Percentiles rank a stretch among this genome's conserved stretches.
Conservation (phyloP, 1,284 basidiomycete genomes). For the Cystobasidiaceae sp. region DNA sequence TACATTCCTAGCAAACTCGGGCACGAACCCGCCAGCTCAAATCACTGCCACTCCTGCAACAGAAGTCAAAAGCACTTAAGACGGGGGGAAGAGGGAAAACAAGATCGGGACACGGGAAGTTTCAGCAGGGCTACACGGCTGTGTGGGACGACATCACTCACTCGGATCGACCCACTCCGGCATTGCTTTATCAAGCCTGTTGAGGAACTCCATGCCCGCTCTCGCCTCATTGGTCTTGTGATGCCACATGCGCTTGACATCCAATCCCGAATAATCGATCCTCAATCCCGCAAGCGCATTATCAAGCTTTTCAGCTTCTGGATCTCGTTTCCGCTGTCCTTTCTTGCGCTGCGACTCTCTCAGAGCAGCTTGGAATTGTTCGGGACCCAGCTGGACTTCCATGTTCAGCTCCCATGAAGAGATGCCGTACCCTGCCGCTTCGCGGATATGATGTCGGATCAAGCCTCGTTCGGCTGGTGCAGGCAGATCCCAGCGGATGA, state of each 20-base stretch:
- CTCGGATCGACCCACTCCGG: constrained; percentile 39
- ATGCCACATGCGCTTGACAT: constrained; percentile 41
- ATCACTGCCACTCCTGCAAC: constrained; percentile 38
- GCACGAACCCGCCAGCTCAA: constrained; percentile 3
- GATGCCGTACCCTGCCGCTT: constrained; percentile 72
- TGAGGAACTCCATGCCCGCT: constrained; percentile 40
- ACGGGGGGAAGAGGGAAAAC: too few relatives aligned
- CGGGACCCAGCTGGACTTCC: constrained; percentile 56
- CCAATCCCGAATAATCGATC: constrained; percentile 68
- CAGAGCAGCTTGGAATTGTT: constrained; percentile 39
- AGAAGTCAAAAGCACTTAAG: constrained; percentile 38
- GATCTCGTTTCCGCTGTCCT: constrained; percentile 32
- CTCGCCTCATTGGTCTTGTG: constrained; percentile 3
- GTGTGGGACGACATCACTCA: neutral
- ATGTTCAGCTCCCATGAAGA: constrained; percentile 68
- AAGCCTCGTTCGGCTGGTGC: constrained; percentile 58
- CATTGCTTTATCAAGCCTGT: constrained; percentile 33
- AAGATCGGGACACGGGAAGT: too few relatives aligned
- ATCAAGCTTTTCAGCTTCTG: constrained; percentile 43
- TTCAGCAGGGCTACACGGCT: neutral
- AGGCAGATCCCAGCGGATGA: constrained; percentile 67
- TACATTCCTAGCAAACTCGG: neutral
- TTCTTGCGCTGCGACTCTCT: constrained; percentile 39
- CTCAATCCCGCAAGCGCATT: constrained; percentile 63
- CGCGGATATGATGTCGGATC: constrained; percentile 85